phyloP scores from a whole-genome alignment of 805 yeast genomes.

The Huiozyma naganishii region DNA sequence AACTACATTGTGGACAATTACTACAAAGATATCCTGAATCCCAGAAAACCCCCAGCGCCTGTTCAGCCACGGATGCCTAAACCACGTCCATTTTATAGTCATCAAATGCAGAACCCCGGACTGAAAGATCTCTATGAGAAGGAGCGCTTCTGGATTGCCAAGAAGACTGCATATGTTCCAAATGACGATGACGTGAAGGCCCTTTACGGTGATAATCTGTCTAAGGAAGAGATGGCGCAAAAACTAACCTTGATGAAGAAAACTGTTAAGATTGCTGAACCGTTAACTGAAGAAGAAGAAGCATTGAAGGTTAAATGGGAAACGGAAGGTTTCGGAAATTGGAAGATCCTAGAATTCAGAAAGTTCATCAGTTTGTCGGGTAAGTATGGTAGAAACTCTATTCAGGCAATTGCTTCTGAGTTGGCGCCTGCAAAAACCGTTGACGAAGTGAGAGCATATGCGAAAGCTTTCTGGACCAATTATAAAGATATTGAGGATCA shows the following conservation, averaged over 20 bases:
- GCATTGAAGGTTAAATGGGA: conserved; percentile 48
- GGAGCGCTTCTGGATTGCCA: conserved; percentile 70
- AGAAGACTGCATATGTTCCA: conserved; percentile 59
- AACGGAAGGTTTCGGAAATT: conserved; percentile 60
- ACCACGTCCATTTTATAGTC: conserved; percentile 74
- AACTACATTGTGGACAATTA: conserved; percentile 83
- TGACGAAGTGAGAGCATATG: conserved; percentile 73
- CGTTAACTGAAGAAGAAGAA: conserved; percentile 76
- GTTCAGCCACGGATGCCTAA: conserved; percentile 78
- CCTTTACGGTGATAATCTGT: conserved; percentile 29
- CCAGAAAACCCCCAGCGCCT: conserved; percentile 37
- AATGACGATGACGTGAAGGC: conserved; percentile 42
- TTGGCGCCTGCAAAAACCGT: conserved; percentile 63
- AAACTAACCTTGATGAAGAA: conserved; percentile 51
- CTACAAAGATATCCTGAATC: conserved; percentile 69
- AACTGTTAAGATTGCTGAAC: conserved; percentile 64
- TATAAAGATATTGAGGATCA: conserved; percentile 77
- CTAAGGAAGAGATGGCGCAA: conserved; percentile 33
- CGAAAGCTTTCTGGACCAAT: conserved; percentile 71
- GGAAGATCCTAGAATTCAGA: conserved; percentile 83
- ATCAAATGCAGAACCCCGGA: conserved; percentile 76
- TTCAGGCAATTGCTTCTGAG: conserved; percentile 63
- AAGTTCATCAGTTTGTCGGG: conserved; percentile 66
- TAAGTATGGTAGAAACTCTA: conserved; percentile 75
- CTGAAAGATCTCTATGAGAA: conserved; percentile 66